Percentiles rank a stretch among this genome's conserved stretches.
phyloP scores from a whole-genome alignment of 1,284 basidiomycete genomes.

The Serendipita sp. region DNA sequence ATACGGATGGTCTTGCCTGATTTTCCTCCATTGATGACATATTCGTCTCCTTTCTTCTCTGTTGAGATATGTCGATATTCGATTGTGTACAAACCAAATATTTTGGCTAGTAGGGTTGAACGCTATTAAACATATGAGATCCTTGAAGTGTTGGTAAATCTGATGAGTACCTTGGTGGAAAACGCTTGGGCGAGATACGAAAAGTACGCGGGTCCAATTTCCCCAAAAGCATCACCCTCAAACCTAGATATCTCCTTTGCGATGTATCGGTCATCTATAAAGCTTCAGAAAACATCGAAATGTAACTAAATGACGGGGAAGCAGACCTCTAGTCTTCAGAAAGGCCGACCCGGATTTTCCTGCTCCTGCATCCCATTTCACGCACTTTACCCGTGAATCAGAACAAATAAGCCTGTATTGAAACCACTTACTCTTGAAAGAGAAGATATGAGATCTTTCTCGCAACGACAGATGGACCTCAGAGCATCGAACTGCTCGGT shows the following conservation, averaged over 20 bases:
- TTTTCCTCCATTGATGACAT: constrained; percentile 27
- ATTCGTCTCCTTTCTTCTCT: constrained; percentile 29
- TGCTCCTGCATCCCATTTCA: constrained; percentile 92
- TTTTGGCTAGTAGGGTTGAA: constrained; percentile 89
- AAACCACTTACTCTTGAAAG: constrained; percentile 43
- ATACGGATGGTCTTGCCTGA: constrained; percentile 73
- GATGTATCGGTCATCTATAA: constrained; percentile 88
- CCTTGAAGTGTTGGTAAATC: constrained; percentile 9
- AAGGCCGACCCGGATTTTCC: constrained; percentile 97
- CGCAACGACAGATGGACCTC: constrained; percentile 83
- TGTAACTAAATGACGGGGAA: not conserved
- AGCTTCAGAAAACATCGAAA: constrained; percentile 7
- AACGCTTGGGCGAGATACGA: constrained; percentile 89
- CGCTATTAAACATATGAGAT: constrained; percentile 37
- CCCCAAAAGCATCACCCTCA: constrained; percentile 91
- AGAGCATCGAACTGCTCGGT: constrained; percentile 96
- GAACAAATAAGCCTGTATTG: not conserved
- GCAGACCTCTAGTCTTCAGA: constrained; percentile 77
- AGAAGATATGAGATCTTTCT: constrained; percentile 86
- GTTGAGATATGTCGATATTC: constrained; percentile 77
- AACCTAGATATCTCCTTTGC: constrained; percentile 89
- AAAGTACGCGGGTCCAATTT: constrained; percentile 95
- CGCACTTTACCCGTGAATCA: constrained; percentile 31
- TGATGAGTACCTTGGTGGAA: constrained; percentile 43
- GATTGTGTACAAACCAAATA: constrained; percentile 95